Base-by-base conservation (phyloP, 495 filamentous ascomycete genomes). In the Hypoxylon rickii region DNA sequence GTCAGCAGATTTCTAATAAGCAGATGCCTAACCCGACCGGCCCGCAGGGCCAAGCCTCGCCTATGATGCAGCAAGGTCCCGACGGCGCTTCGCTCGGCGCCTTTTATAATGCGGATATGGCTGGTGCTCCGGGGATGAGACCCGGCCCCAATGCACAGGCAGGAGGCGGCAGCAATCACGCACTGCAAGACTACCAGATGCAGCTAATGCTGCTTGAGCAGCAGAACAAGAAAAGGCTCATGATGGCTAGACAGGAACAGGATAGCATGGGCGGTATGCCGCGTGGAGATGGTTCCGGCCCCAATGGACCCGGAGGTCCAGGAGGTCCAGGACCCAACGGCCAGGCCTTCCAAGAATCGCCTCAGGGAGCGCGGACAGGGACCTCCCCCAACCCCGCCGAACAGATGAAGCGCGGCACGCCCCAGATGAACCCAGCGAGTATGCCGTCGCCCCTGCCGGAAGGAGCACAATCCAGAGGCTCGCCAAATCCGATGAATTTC, bases 141-240 rank as follows among this genome's bases (percentile, higher is more conserved):
- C 75, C 79, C 63, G 81, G 69, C 61, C 78, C 74, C 39, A 82
- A 80, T 54, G 76, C 79, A 67, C 73, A 72, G 60, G 74, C 79
- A 33, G 67, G 68, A 10, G 77, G 76, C 45, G 81, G 83, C 43
- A 90, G 90, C 68, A 96, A 94, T 65, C 92, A 96, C 70, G 95
- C 95, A 31, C 79, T 98, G 47, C 93, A 97, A 69, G 95, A 97
- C 70, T 97, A 98, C 72, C 94, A 98, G 75, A 96, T 97, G 94
- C 94, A 98, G 66, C 78, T 98, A 67, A 97, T 97, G 94, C 72
- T 98, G 47, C 85, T 98, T 33, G 94, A 98, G 72, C 94, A 98
- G 74, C 94, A 98, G 71, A 98, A 97, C 64, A 98, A 97, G 81
- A 94, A 93, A 66, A 81, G 94, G 17, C 76, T 98, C 64, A 87